A percentile compares a stretch with the other conserved stretches of the same genome.
These are phyloP conservation scores for Fusarium brevicatenulatum DNA, from an alignment of 2,329 filamentous ascomycete genomes.

Conservation along the genomic window DNA sequence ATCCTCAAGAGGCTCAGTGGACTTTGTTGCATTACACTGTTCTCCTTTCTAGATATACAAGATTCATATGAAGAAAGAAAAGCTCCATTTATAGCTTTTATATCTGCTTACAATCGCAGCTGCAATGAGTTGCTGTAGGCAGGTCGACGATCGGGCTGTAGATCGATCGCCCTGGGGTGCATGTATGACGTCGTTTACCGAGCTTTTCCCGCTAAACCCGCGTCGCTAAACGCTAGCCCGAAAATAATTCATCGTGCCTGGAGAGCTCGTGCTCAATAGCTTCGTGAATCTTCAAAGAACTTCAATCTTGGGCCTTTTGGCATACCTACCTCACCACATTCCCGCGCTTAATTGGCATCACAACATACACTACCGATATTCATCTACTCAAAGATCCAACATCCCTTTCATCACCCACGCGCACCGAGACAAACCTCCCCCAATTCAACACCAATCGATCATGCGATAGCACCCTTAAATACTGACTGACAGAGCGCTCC, in stretches of 20 bases:
- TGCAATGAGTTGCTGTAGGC: background rate
- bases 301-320: background rate
- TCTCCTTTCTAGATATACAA: no score
- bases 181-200: constrained; percentile 33
- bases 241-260: constrained; percentile 24
- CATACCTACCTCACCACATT: background rate
- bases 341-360: no score
- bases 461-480: constrained; percentile 38
- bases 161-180: constrained; percentile 9
- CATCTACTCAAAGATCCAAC: no score
- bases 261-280: constrained; percentile 28
- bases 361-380: background rate
- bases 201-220: constrained; percentile 12
- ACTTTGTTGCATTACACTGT: rapidly evolving
- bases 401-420: background rate
- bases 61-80: background rate
- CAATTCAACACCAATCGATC: constrained; percentile 22
- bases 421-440: background rate
- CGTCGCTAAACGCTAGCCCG: constrained; percentile 9
- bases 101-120: background rate
- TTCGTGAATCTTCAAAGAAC: constrained; percentile 1
- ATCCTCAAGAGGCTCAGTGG: rapidly evolving
- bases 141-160: background rate
- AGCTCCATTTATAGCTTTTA: rapidly evolving
- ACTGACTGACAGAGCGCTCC: constrained; percentile 44